Base-by-base conservation (phyloP, 176 grass and related monocot species). In the Bolboschoenus planiculmis region DNA sequence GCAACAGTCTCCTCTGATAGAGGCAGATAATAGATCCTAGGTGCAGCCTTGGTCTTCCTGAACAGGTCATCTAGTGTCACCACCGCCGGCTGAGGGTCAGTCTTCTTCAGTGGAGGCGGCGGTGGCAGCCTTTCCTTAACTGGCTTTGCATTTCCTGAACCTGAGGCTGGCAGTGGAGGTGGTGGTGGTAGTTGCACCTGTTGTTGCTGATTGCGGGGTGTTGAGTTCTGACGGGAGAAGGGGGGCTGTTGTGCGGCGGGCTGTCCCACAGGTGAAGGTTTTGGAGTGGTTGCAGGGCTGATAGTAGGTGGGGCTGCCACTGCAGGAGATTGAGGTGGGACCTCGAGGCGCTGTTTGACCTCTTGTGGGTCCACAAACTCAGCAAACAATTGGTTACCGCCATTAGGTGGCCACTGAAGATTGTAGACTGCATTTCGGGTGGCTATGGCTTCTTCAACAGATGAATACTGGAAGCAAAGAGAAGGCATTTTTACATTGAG, bases 291-390 rank as follows among this genome's bases (percentile, higher is more conserved):
- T 51, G 86, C 11, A 53, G 72, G 44, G 72, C 72, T 77, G 72
- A 50, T 30, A 33, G 46, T 53, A 53, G 72, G 46, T 20, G 46
- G 72, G 11, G 44, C 46, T 44, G 7, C 86, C 65, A 82, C 88
- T 33, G 74, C 57, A 82, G 79, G 75, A 11, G 76, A 65, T 27
- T 85, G 87, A 5, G 83, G 71, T 71, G 91, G 91, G 10, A 89
- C 79, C 10, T 92, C 89, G 55, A 90, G 43, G 47, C 87, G 89
- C 39, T 85, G 79, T 81, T 96, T 99, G 47, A 99, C 93, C 63
- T 99, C 97, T 56, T 90, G 89, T 36, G 93, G 89, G 84, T 99
- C 91, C 79, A 99, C 91, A 86, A 99, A 99, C 82, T 99, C 97
- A 20, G 89, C 97, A 40, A 93, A 71, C 74, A 99, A 80, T 71